Percentiles rank a stretch among this genome's conserved stretches.
Evolutionary conservation across 208 protist genomes (phyloP).

Genomic region (Naegleria fowleri): DNA sequence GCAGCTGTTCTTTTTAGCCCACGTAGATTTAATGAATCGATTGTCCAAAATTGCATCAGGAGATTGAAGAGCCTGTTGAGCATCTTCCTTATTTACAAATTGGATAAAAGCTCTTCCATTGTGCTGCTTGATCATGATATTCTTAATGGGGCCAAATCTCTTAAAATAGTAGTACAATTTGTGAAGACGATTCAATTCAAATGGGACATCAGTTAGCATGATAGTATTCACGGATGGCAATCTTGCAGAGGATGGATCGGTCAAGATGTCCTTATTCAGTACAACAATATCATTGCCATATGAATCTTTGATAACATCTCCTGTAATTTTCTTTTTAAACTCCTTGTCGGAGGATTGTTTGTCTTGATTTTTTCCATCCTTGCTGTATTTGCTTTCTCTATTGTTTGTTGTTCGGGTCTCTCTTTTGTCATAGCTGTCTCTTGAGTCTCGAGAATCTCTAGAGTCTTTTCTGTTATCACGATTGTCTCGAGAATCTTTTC

Average conservation of each 20-base stretch:
- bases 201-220: background rate
- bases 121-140: background rate
- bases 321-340: background rate
- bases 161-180: background rate
- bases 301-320: background rate
- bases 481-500: background rate
- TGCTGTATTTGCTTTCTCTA: background rate
- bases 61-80: background rate
- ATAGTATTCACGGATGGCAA: background rate
- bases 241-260: background rate
- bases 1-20: background rate
- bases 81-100: background rate
- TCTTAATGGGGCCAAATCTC: background rate
- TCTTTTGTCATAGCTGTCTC: background rate
- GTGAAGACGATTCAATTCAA: background rate
- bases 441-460: background rate
- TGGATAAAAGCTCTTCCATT: background rate
- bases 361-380: background rate
- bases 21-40: background rate
- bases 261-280: background rate
- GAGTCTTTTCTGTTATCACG: background rate
- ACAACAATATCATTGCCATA: background rate
- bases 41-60: constrained; percentile 8
- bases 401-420: background rate
- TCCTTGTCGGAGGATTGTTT: background rate